Evolutionary conservation across 2,329 filamentous ascomycete genomes (phyloP).

Genomic region (Cladophialophora immunda): DNA sequence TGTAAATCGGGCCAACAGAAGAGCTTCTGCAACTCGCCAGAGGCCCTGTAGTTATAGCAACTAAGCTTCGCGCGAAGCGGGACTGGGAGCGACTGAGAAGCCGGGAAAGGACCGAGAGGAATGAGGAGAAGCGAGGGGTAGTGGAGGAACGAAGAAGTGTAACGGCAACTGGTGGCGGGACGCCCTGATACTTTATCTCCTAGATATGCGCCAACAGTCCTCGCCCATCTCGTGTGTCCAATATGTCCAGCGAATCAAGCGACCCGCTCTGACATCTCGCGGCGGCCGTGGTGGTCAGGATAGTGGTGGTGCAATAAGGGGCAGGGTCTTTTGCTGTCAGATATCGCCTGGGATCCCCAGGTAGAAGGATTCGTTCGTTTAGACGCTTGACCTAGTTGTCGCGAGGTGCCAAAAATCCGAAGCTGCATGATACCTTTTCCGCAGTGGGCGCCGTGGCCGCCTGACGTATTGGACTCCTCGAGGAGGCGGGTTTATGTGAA

Average conservation of each 20-base stretch:
- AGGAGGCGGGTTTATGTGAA: background rate
- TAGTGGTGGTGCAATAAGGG: background rate
- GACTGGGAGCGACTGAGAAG: background rate
- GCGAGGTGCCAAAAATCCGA: background rate
- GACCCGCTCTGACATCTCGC: background rate
- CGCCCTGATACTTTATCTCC: background rate
- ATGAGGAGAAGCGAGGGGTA: constrained; percentile 25
- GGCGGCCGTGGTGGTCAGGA: background rate
- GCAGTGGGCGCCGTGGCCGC: background rate
- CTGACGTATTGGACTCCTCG: background rate
- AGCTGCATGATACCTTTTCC: background rate
- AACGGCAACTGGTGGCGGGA: background rate
- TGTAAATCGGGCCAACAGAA: background rate
- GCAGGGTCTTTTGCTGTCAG: background rate
- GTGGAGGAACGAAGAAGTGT: background rate
- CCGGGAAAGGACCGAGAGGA: background rate
- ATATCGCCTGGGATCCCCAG: background rate
- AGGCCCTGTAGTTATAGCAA: background rate
- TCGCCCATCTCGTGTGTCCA: background rate
- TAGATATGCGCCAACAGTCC: background rate
- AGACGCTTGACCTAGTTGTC: background rate
- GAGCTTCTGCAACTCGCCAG: background rate
- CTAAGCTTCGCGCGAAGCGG: background rate
- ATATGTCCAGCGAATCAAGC: background rate
- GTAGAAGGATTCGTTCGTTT: background rate